Evolutionary conservation across 2,329 filamentous ascomycete species (phyloP).

Genomic region (Zalaria sp.): DNA sequence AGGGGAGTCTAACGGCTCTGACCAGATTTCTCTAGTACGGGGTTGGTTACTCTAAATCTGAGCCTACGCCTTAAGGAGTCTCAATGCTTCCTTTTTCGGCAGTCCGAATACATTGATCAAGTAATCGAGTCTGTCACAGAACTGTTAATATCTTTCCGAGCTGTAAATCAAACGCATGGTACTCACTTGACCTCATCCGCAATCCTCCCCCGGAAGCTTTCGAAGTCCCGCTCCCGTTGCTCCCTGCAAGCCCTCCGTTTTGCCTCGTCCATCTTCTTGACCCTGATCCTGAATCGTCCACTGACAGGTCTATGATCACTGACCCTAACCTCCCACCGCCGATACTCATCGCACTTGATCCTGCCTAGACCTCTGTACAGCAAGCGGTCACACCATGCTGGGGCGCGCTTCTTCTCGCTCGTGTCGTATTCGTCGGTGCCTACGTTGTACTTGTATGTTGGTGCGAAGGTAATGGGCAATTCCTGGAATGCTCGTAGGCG

Average conservation of each 20-base stretch:
- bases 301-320: slow-evolving; percentile 92
- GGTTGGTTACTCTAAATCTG: no score
- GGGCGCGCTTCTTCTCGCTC: slow-evolving; percentile 75
- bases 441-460: slow-evolving; percentile 98
- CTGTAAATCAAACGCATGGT: not conserved
- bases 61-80: slow-evolving; percentile 1
- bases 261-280: slow-evolving; percentile 66
- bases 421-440: slow-evolving; percentile 89
- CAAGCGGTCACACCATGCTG: slow-evolving; percentile 91
- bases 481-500: slow-evolving; percentile 83
- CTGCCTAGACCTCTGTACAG: slow-evolving; percentile 72
- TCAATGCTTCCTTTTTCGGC: slow-evolving; percentile 34
- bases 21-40: no score
- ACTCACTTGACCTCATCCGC: slow-evolving; percentile 66
- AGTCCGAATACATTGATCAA: slow-evolving; percentile 49
- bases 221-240: slow-evolving; percentile 60
- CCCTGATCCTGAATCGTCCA: slow-evolving; percentile 64
- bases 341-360: slow-evolving; percentile 78
- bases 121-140: slow-evolving; percentile 43
- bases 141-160: not conserved
- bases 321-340: slow-evolving; percentile 74
- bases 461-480: slow-evolving; percentile 76
- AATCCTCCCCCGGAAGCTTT: slow-evolving; percentile 54
- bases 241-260: slow-evolving; percentile 55
- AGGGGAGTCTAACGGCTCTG: no score